Percentiles rank a stretch among this genome's conserved stretches.
Conservation (phyloP, 306 rosid genomes). For the Rosa persica region DNA sequence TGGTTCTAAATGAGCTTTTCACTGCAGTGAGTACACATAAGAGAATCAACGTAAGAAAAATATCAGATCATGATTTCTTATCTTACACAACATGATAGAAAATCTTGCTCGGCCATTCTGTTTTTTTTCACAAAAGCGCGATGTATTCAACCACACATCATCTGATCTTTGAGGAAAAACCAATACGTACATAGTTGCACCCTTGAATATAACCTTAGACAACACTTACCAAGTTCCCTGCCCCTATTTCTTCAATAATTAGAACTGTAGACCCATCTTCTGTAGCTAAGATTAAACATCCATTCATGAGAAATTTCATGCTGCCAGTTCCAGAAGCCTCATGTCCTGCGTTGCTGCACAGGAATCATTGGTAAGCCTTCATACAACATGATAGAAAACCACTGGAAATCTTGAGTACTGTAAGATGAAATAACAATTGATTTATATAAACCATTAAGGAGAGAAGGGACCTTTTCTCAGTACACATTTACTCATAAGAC, state of each 20-base stretch:
- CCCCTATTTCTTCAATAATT: slow-evolving; percentile 69
- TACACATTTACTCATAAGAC: too few species aligned
- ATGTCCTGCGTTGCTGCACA: slow-evolving; percentile 64
- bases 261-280: slow-evolving; percentile 61
- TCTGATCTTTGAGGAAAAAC: neutral
- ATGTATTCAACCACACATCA: neutral
- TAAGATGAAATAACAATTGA: too few species aligned
- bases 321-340: slow-evolving; percentile 73
- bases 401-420: too few species aligned
- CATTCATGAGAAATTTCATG: slow-evolving; percentile 78
- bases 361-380: slow-evolving; percentile 20
- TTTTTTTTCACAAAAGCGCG: neutral
- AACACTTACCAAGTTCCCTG: slow-evolving; percentile 56
- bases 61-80: neutral
- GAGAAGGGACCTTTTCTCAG: too few species aligned
- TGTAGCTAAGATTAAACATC: slow-evolving; percentile 67
- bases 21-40: too few species aligned
- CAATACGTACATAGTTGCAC: neutral
- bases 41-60: too few species aligned
- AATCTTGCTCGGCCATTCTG: neutral
- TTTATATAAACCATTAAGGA: too few species aligned
- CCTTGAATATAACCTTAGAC: neutral
- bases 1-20: neutral
- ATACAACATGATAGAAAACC: neutral
- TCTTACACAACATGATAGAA: slow-evolving; percentile 42